These are phyloP conservation scores for Phascolomyces articulosus DNA, from an alignment of 371 early-diverging fungal genomes.

Conservation along the genomic window DNA sequence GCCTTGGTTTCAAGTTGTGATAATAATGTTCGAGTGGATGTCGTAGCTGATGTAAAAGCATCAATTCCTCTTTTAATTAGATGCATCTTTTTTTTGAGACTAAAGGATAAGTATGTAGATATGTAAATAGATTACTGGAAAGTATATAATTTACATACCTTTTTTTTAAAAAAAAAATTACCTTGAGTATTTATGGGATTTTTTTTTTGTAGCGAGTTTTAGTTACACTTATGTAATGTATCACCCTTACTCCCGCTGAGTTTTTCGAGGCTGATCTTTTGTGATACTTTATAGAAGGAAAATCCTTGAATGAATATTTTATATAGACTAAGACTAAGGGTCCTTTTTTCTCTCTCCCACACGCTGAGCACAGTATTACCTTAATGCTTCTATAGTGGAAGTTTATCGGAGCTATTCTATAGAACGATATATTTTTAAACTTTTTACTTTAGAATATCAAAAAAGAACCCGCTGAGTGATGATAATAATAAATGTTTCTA, in stretches of 20 bases:
- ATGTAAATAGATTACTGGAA: not conserved
- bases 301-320: no score
- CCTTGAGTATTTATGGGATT: not conserved
- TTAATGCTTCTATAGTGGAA: no score
- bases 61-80: not conserved
- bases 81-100: not conserved
- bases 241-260: not conserved
- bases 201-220: conserved; percentile 1
- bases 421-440: no score
- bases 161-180: not conserved
- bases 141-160: no score
- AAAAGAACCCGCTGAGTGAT: no score
- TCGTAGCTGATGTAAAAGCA: not conserved
- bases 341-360: not conserved
- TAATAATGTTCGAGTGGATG: not conserved
- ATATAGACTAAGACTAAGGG: no score
- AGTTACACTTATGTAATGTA: not conserved
- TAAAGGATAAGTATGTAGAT: not conserved
- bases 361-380: no score
- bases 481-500: no score
- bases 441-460: no score
- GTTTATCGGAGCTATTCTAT: no score
- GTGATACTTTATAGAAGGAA: not conserved
- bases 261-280: not conserved
- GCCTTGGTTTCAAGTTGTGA: not conserved